phyloP scores from a whole-genome alignment of 169 alveolate genomes.

The Cryptosporidium canis region DNA sequence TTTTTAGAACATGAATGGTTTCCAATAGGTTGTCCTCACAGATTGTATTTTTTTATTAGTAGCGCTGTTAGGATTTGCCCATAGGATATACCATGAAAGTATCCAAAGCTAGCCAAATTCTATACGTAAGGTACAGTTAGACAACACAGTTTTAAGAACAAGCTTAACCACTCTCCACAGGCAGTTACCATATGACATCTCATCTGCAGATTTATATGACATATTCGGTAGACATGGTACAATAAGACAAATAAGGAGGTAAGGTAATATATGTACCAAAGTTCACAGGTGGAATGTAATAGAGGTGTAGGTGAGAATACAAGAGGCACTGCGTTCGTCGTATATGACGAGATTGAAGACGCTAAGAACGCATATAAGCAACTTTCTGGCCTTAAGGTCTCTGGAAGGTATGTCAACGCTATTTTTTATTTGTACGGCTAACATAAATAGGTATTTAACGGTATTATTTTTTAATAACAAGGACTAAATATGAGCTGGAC shows the following conservation, averaged over 20 bases:
- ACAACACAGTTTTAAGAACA: background rate
- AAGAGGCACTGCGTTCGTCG: constrained; percentile 97
- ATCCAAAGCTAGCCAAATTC: constrained; percentile 1
- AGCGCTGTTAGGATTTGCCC: background rate
- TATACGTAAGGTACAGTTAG: constrained; percentile 33
- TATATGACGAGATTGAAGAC: constrained; percentile 97
- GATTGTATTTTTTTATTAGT: background rate
- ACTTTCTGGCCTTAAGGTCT: constrained; percentile 97
- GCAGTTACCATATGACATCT: constrained; percentile 86
- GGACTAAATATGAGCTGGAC: too few relatives aligned
- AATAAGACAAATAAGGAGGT: constrained; percentile 96
- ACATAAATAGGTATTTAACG: constrained; percentile 22
- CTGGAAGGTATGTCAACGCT: constrained; percentile 90
- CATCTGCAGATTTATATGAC: constrained; percentile 97
- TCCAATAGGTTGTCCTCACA: background rate
- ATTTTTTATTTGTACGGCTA: background rate
- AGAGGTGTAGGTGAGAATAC: constrained; percentile 90
- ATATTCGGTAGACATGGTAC: constrained; percentile 99
- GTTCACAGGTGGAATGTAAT: background rate
- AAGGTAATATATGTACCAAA: background rate
- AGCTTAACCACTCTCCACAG: constrained; percentile 45
- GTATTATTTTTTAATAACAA: constrained; percentile 15
- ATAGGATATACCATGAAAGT: background rate
- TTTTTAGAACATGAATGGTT: too few relatives aligned
- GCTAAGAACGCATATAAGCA: constrained; percentile 99